These are phyloP conservation scores for Leccinum variicolor DNA, from an alignment of 768 basidiomycete genomes.

Conservation along the genomic window DNA sequence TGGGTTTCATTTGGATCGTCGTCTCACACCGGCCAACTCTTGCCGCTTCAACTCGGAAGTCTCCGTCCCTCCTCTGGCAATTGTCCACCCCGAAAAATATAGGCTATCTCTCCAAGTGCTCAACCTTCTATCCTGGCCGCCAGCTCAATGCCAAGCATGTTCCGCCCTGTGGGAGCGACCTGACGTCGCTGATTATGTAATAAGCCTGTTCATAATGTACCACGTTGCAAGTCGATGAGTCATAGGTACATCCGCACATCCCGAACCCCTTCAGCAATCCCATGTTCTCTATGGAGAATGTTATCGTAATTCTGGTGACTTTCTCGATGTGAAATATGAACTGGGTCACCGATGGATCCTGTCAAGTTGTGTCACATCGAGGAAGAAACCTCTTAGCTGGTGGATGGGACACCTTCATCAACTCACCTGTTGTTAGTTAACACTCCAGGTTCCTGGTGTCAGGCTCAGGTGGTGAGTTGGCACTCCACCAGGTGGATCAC, in stretches of 20 bases:
- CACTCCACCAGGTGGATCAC: background rate
- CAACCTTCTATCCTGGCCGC: background rate
- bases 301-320: background rate
- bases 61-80: background rate
- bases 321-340: background rate
- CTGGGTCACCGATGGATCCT: no score
- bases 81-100: background rate
- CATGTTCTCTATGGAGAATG: background rate
- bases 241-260: background rate
- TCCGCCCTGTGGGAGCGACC: constrained; percentile 1
- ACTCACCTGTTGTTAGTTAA: no score
- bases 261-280: background rate
- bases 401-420: no score
- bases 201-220: background rate
- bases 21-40: constrained; percentile 29
- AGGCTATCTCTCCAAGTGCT: background rate
- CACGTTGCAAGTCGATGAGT: background rate
- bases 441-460: background rate
- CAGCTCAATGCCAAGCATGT: constrained; percentile 6
- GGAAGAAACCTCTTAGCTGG: no score
- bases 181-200: background rate
- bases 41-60: constrained; percentile 14
- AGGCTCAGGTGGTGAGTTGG: background rate
- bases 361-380: no score
- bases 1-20: constrained; percentile 31